Evolutionary conservation across 495 filamentous ascomycete genomes (phyloP).

Genomic region (Melanomma pulvis-pyrius): DNA sequence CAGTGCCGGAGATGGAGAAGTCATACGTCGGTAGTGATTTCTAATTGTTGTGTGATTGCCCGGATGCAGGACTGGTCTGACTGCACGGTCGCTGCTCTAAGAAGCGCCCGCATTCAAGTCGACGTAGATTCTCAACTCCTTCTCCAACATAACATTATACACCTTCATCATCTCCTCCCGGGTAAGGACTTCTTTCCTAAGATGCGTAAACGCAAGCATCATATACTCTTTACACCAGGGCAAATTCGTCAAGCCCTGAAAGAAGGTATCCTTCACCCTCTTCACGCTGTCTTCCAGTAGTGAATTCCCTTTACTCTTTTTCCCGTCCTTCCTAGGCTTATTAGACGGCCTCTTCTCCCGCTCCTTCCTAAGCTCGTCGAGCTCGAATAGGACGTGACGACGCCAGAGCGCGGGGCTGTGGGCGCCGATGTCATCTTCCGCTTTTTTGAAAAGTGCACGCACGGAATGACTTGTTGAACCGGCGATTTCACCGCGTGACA

Average conservation of each 20-base stretch:
- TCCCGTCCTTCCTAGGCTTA: slow-evolving; percentile 9
- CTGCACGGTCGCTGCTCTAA: too few species aligned
- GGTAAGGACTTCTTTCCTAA: slow-evolving; percentile 42
- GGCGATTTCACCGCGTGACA: slow-evolving; percentile 11
- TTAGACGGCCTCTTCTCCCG: slow-evolving; percentile 7
- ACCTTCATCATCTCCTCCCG: slow-evolving; percentile 51
- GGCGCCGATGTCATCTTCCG: slow-evolving; percentile 31
- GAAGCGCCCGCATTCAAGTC: slow-evolving; percentile 42
- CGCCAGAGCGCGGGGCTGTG: slow-evolving; percentile 41
- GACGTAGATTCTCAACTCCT: slow-evolving; percentile 56
- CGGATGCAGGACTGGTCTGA: too few species aligned
- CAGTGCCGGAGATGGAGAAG: too few species aligned
- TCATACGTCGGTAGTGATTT: too few species aligned
- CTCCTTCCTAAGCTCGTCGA: slow-evolving; percentile 7
- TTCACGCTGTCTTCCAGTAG: slow-evolving; percentile 10
- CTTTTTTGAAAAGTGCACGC: slow-evolving; percentile 37
- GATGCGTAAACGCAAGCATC: slow-evolving; percentile 38
- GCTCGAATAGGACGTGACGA: slow-evolving; percentile 40
- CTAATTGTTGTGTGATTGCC: too few species aligned
- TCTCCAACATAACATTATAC: slow-evolving; percentile 56
- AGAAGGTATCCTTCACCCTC: slow-evolving; percentile 41
- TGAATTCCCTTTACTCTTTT: slow-evolving; percentile 20
- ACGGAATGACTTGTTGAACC: slow-evolving; percentile 39
- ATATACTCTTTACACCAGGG: slow-evolving; percentile 53
- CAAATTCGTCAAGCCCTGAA: slow-evolving; percentile 39